A percentile compares a stretch with the other conserved stretches of the same genome.
Conservation (phyloP, 495 filamentous ascomycete species). For the Acidiella bohemica region DNA sequence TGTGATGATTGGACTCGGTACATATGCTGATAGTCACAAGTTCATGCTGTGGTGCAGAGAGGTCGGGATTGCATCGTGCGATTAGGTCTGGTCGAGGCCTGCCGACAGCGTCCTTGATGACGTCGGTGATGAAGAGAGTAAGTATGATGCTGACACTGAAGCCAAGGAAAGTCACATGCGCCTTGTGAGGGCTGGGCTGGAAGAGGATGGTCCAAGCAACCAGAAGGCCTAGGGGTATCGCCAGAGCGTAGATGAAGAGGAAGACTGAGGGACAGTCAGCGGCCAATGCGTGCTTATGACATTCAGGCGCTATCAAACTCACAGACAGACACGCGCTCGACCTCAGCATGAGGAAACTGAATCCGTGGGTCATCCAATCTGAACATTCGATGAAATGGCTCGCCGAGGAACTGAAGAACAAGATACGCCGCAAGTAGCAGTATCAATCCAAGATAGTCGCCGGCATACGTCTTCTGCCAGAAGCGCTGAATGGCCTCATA, state of each 20-base stretch:
- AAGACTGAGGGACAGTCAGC: slow-evolving; percentile 45
- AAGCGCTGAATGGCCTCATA: background rate
- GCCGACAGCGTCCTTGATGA: slow-evolving; percentile 84
- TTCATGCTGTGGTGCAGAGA: slow-evolving; percentile 47
- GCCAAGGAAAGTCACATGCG: slow-evolving; percentile 73
- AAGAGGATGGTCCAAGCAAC: slow-evolving; percentile 48
- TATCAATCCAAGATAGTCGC: slow-evolving; percentile 72
- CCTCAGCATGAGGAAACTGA: slow-evolving; percentile 69
- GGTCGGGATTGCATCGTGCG: slow-evolving; percentile 63
- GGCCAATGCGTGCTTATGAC: no score
- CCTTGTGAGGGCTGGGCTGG: slow-evolving; percentile 55
- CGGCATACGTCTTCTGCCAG: slow-evolving; percentile 51
- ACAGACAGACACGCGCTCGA: slow-evolving; percentile 74
- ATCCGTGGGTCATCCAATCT: slow-evolving; percentile 70
- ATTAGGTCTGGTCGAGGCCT: slow-evolving; percentile 84
- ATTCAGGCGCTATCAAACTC: slow-evolving; percentile 26
- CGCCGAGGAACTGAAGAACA: slow-evolving; percentile 53
- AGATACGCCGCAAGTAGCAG: slow-evolving; percentile 54
- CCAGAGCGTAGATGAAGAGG: slow-evolving; percentile 63
- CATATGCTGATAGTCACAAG: slow-evolving; percentile 45
- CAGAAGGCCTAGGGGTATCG: slow-evolving; percentile 53
- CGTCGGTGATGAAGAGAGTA: slow-evolving; percentile 71
- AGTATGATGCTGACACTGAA: slow-evolving; percentile 60
- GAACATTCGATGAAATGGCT: slow-evolving; percentile 83
- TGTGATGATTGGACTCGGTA: slow-evolving; percentile 29